These are phyloP conservation scores for Plasmodium sp. DNA, from an alignment of 169 alveolate species.

Conservation along the genomic window DNA sequence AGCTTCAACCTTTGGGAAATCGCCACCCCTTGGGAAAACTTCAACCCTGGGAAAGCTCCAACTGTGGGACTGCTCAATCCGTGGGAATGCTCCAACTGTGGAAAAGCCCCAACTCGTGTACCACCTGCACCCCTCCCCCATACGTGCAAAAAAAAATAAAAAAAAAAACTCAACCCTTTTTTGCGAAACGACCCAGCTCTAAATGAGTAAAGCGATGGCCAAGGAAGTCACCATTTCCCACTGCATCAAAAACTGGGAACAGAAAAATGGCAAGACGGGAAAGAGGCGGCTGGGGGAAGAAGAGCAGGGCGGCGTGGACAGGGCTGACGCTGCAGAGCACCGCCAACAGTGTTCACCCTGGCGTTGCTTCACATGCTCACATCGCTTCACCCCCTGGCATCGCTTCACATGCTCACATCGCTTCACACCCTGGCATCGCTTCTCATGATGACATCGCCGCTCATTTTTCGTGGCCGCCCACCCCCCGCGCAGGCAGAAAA, in stretches of 20 bases:
- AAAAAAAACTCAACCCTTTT: neutral
- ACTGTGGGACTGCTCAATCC: no score
- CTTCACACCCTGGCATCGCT: no score
- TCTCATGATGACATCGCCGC: neutral
- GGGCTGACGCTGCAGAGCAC: neutral
- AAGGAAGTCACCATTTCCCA: slow-evolving; percentile 55
- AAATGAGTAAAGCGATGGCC: slow-evolving; percentile 33
- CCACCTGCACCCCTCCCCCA: neutral
- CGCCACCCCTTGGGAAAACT: neutral
- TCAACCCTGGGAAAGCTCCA: no score
- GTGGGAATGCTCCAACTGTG: neutral
- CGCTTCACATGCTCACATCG: no score
- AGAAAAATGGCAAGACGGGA: slow-evolving; percentile 34
- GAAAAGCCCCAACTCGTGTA: neutral
- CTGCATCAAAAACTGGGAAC: slow-evolving; percentile 69
- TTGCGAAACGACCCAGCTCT: neutral
- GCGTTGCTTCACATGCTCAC: neutral
- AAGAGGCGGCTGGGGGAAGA: neutral
- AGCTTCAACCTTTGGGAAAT: neutral
- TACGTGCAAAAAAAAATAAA: slow-evolving; percentile 7
- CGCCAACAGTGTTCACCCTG: neutral
- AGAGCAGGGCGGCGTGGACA: neutral
- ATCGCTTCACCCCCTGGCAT: neutral
- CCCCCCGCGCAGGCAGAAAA: slow-evolving; percentile 17
- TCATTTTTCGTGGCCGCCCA: neutral